Evolutionary conservation across 2,329 filamentous ascomycete genomes (phyloP), one percentile per base, ranked within the genome.

Genomic region (Cryphonectria carpinicola): DNA sequence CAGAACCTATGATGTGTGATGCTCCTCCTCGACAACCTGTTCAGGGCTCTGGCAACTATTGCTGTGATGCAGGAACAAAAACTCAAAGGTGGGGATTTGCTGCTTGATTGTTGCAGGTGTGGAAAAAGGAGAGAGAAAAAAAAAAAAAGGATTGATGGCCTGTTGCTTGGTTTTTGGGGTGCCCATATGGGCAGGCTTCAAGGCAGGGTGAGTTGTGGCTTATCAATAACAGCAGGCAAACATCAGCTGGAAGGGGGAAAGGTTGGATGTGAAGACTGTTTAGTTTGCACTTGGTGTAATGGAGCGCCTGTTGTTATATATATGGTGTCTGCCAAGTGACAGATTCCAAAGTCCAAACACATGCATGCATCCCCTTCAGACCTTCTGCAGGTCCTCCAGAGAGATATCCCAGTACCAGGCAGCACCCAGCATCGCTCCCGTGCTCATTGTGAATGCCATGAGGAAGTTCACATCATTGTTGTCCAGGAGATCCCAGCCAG

Each of bases 391-490:
- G 7, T 65, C 25, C 7, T 35, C 28, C 17, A 65, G 25, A n/a
- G 63, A 22, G 19, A 65, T n/a, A 19, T 81, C 84, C 89, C 89
- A 92, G 71, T 87, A 85, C 87, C 85, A 89, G 61, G 85, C 82
- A 41, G 87, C 89, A 46, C 88, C 81, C 0, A 82, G 84, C 89
- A 98, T 97, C 5, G 90, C 92, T 5, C 91, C 88, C 25, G 94
- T 74, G 78, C 93, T 97, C 88, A 97, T 95, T 5, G 85, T 85
- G 19, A 89, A 86, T 0, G 95, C 95, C 95, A 98, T 98, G 70
- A 95, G 80, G 70, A 98, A 89, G 80, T 99, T 99, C 76, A 99
- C 94, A 68, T 93, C 92, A 80, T 99, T 99, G 80, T 99, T 99
- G 80, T 97, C 94, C 70, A 99, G 84, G 72, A 97, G 79, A 78